Base-by-base conservation (phyloP, 805 yeast genomes). In the Jamesozyma gamospora region DNA sequence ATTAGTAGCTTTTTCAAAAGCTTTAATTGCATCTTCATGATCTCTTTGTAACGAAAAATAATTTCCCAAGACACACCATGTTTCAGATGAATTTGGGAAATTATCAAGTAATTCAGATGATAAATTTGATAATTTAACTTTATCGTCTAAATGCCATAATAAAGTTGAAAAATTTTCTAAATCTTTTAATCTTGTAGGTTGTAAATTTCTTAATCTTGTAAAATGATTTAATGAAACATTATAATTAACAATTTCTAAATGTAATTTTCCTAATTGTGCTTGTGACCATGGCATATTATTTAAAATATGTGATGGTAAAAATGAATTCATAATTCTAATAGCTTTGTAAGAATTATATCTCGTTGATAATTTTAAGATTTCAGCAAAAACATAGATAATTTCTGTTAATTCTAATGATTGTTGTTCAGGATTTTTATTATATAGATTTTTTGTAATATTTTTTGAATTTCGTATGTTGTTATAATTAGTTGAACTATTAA, bases 41-140 rank as follows among this genome's bases (percentile, higher is more conserved):
- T 90, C 96, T 44, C 84, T 70, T 28, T 75, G 75, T 28, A 88
- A 66, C 6, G 96, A 85, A 46, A 84, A 84, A 34, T 90, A 71
- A 58, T 90, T 92, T 1, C 98, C 98, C 43, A 87, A 69, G 1
- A 82, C 79, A 47, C 92, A 82, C 97, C 98, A 90, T 0, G 96
- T 78, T 47, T 86, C 81, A 6, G 95, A 82, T 11, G 79, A 67
- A n/a, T 69, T 60, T 10, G 75, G 66, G 48, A 81, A 75, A 14
- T 77, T 65, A 42, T 78, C 83, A 45, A 78, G 67, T 32, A 90
- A 65, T 48, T 87, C 96, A 55, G 83, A 84, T 3, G 95, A 83
- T 41, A 92, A 67, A 51, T 72, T 77, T n/a, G 92, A 79, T 37
- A 92, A 67, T 40, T 80, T 88, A 16, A 76, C 74, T 35, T 82